phyloP scores from a whole-genome alignment of 345 rosid species.

The Clausena lansium region DNA sequence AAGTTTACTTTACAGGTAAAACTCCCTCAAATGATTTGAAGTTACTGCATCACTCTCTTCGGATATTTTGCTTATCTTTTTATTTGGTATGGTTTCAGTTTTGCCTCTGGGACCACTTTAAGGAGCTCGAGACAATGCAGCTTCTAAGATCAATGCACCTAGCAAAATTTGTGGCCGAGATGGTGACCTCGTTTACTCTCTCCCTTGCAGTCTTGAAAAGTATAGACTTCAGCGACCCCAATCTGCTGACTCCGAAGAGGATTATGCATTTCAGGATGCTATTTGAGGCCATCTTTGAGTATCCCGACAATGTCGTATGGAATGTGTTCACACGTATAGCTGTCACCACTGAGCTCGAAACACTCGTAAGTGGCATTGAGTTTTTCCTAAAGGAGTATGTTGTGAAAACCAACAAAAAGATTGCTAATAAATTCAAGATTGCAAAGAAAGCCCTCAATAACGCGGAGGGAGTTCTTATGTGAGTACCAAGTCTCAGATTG shows the following conservation, averaged over 20 bases:
- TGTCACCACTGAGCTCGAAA: conserved; percentile 62
- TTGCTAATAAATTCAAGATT: conserved; percentile 49
- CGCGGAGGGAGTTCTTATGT: conserved; percentile 62
- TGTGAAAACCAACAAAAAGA: conserved; percentile 41
- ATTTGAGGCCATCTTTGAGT: conserved; percentile 69
- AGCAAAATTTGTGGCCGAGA: conserved; percentile 81
- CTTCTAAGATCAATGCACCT: conserved; percentile 83
- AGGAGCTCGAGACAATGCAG: conserved; percentile 69
- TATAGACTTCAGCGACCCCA: conserved; percentile 53
- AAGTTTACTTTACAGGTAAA: conserved; percentile 83
- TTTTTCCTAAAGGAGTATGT: conserved; percentile 74
- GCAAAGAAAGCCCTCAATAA: conserved; percentile 79
- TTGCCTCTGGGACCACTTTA: conserved; percentile 89
- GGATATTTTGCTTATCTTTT: neutral
- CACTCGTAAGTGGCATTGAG: conserved; percentile 61
- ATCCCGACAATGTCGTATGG: conserved; percentile 65
- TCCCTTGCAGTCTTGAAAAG: conserved; percentile 74
- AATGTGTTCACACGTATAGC: conserved; percentile 75
- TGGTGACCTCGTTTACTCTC: conserved; percentile 63
- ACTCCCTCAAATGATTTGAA: neutral
- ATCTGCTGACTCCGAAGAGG: conserved; percentile 55
- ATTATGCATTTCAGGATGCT: conserved; percentile 84
- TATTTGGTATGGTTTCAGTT: conserved; percentile 41
- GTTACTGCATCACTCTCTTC: neutral
- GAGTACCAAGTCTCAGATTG: conserved; percentile 8